Evolutionary conservation across 208 protist species (phyloP).

Genomic region (Leishmania turanica): DNA sequence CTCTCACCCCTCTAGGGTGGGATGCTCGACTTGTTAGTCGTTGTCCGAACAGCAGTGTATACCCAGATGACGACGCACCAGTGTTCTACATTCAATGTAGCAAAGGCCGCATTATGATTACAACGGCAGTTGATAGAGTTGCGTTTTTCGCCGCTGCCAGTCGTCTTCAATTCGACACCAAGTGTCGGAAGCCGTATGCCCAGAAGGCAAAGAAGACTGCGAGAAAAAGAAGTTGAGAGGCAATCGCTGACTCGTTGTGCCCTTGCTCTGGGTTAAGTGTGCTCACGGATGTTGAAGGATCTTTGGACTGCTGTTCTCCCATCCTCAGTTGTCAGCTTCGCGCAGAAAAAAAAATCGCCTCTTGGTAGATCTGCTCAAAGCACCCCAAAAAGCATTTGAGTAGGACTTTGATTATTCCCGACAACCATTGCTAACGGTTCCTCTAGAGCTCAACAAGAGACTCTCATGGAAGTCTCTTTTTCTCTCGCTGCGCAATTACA

Average conservation of each 20-base stretch:
- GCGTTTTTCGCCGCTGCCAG: conserved; percentile 28
- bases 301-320: background rate
- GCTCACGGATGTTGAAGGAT: background rate
- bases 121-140: conserved; percentile 24
- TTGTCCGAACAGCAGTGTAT: conserved; percentile 1
- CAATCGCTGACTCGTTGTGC: background rate
- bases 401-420: background rate
- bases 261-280: background rate
- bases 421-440: background rate
- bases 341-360: background rate
- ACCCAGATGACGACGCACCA: conserved; percentile 12
- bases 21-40: conserved; percentile 8
- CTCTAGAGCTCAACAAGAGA: background rate
- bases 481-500: background rate
- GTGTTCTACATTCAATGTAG: conserved; percentile 28
- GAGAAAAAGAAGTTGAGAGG: background rate
- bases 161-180: conserved; percentile 19
- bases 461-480: background rate
- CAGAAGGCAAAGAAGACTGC: background rate
- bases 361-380: background rate
- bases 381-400: background rate
- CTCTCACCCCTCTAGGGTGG: conserved; percentile 13
- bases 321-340: too few species aligned
- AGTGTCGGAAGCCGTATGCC: background rate
- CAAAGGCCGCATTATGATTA: conserved; percentile 10